Base-by-base conservation (phyloP, 2,329 filamentous ascomycete species). In the Kalaharituber pfeilii region DNA sequence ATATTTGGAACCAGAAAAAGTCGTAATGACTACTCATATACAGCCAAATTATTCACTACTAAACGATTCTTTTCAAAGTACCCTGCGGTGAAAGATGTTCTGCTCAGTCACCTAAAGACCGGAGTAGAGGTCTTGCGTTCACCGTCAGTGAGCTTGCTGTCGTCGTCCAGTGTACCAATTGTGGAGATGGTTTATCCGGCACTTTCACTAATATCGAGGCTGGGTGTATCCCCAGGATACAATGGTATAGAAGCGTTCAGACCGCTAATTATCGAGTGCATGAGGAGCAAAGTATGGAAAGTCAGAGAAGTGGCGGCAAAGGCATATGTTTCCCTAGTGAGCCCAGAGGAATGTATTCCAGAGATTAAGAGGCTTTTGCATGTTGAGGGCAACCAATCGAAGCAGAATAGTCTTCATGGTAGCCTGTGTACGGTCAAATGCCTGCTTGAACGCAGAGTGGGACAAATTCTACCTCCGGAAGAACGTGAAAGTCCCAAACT, bases 291-390 rank as follows among this genome's bases (percentile, higher is more conserved):
- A 0, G 76, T 86, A 18, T 91, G 86, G 86, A 83, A 87, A 64
- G 78, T 91, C 5, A 74, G 86, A 50, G 84, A 89, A 62, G 86
- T 88, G 66, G 83, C 85, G 0, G 84, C 85, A 0, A 75, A 82
- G 15, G 85, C 84, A 0, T 71, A 85, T 11, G 80, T 78, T 63
- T 79, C 78, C 0, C 78, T 82, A 57, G 67, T 81, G 22, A 66
- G 80, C 1, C 70, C 73, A 18, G 67, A 71, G 2, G 67, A 70
- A 24, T 79, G 76, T 75, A 64, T 74, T 0, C 61, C 62, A 8
- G 65, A 65, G 1, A 64, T 78, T 3, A 65, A 64, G 25, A 56
- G 58, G 13, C 63, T 75, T 1, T 65, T 75, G 8, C 58, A 57
- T 3, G 44, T 59, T 8, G 55, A 55, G 60, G 65, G 1, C 5